Evolutionary conservation across 371 early-diverging fungal species (phyloP), one percentile per base, ranked within the genome.

Genomic region (Parasitella parasitica): DNA sequence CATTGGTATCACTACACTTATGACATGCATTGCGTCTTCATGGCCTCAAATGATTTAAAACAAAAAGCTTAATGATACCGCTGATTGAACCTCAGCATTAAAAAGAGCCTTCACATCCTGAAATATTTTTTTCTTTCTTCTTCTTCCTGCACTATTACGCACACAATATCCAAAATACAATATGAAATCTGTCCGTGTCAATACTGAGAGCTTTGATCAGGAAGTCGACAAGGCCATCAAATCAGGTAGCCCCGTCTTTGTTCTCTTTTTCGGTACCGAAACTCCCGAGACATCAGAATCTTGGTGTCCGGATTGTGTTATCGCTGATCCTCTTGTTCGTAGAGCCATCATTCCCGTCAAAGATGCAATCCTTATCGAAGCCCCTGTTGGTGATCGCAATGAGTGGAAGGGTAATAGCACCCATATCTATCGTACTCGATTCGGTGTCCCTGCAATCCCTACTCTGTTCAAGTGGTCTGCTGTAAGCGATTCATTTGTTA

Each of bases 301-400:
- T 18, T 86, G 86, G 86, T 86, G 86, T 67, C 84, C 84, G 37
- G 86, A 85, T 65, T 85, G 86, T 59, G 83, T 65, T 18, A 63
- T 75, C 70, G 84, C 84, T 51, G 83, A 79, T 54, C 86, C 86
- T 27, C 55, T 83, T 24, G 65, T 86, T 34, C 72, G 80, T 54
- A 76, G 80, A 54, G 66, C 73, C 9, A 50, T 84, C 30, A 49
- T 71, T 18, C 56, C 76, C 53, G 69, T 78, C 16, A 50, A 74
- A 37, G 48, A 78, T 52, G 71, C 75, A 30, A 72, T 82, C 22
- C 61, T 84, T 12, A 54, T 86, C 16, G 83, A 84, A 51, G 83
- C 74, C 18, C 74, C 83, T 26, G 84, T 83, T 15, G 86, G 86
- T 59, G 59, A 61, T 34, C 82, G 84, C 39, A 55, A 51, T 61